Evolutionary conservation across 257 asterid species (phyloP), one percentile per base, ranked within the genome.

Genomic region (Salvia splendens): DNA sequence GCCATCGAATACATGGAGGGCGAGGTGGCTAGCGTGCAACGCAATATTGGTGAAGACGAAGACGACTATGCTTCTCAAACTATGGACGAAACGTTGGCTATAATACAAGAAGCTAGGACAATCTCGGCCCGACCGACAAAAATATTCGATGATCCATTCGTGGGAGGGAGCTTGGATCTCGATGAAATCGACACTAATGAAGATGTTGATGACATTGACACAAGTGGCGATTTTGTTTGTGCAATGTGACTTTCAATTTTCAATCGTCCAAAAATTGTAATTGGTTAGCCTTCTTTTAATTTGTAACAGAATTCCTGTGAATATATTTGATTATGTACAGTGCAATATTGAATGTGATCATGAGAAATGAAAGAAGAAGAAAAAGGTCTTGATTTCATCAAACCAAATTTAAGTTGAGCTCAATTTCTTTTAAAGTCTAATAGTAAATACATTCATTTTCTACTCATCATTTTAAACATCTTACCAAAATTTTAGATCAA

Each of bases 141-240:
- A 60, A 24, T 2, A 24, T 24, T 24, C 30, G 85, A 75, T n/a
- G 83, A 81, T 0, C 62, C 8, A 2, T 68, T 80, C 12, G 48
- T 73, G 2, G 85, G 71, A 4, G 95, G 86, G 11, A 82, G 92
- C 73, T 82, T 77, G 80, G 97, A 89, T 74, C 76, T 84, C 30
- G 96, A 87, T 55, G 93, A 87, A 20, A 69, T 85, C 30, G 90
- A 88, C 67, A 71, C 71, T 42, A 96, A 92, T 73, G 83, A 56
- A 3, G 95, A 86, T 47, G 41, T 73, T 52, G 96, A 89, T 66
- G 95, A 89, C n/a, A 64, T 71, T 3, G 95, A 84, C 54, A 73
- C 91, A 2, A 87, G 97, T 72, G 95, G 88, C 15, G 98, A 92
- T 36, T 92, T 86, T 74, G 93, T 92, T 4, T 84, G 91, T 72